phyloP scores from a whole-genome alignment of 192 early-diverging fungal genomes.

The Backusella australiensis region DNA sequence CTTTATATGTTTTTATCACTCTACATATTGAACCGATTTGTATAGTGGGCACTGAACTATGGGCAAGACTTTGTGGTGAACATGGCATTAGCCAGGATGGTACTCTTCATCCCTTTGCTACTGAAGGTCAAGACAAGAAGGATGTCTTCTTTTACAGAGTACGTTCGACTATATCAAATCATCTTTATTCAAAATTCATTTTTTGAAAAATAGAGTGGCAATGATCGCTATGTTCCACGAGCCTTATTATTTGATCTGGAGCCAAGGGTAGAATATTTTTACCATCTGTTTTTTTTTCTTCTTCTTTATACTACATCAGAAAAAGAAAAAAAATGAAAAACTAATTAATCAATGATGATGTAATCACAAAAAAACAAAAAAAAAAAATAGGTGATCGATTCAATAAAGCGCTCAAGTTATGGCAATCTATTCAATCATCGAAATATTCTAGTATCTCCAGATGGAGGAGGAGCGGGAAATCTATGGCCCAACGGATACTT shows the following conservation, averaged over 20 bases:
- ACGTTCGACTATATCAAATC: neutral
- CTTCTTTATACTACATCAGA: neutral
- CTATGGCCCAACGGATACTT: slow-evolving; percentile 93
- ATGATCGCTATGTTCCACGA: slow-evolving; percentile 97
- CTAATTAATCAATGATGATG: neutral
- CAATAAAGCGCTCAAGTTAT: slow-evolving; percentile 80
- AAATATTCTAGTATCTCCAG: slow-evolving; percentile 88
- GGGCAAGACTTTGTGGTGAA: slow-evolving; percentile 88
- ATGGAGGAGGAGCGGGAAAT: slow-evolving; percentile 97
- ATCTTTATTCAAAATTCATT: neutral
- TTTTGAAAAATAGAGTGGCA: slow-evolving; percentile 69
- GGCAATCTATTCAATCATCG: slow-evolving; percentile 96
- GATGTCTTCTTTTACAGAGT: slow-evolving; percentile 99
- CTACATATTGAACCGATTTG: neutral
- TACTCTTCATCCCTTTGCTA: slow-evolving; percentile 87
- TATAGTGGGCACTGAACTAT: slow-evolving; percentile 92
- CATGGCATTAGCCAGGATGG: slow-evolving; percentile 96
- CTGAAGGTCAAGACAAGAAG: slow-evolving; percentile 85
- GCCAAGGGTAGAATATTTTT: slow-evolving; percentile 67
- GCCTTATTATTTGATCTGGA: slow-evolving; percentile 91
- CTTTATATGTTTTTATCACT: neutral
- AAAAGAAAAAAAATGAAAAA: slow-evolving; percentile 16
- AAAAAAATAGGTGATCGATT: slow-evolving; percentile 75
- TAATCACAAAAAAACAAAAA: neutral
- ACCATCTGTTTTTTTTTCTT: neutral